Evolutionary conservation across 78 protist genomes (phyloP), one percentile per base, ranked within the genome.

Genomic region (Dictyostelium purpureum): DNA sequence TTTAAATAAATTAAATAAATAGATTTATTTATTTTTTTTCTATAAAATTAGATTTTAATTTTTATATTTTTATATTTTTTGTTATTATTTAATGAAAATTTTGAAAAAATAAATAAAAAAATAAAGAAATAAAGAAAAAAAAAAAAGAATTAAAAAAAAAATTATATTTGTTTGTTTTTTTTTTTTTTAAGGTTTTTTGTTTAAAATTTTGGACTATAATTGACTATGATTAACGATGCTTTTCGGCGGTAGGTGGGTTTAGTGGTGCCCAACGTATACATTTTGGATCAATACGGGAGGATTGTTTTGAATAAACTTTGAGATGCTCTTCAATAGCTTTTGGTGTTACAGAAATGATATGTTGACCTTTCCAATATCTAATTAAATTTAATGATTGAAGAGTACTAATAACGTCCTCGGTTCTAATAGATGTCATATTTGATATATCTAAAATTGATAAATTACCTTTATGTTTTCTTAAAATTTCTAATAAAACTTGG

Each of bases 331-430:
- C 97, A 4, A 95, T 83, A 24, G 95, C 83, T 79, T 94, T 95
- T 43, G 98, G 96, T 26, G 96, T 95, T 71, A 94, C 96, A 49
- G 87, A 79, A 31, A 97, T 90, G 85, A 96, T 87, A 69, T 94
- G 97, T 74, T 90, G 94, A n/a, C 99, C 99, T 47, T 89, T 85
- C 97, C 96, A 96, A 95, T 97, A 96, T 93, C 96, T 90, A 85
- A 96, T 88, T 76, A 97, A 42, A n/a, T 80, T 80, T 40, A 96
- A 52, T 37, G 88, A 70, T 81, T 96, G 97, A 28, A 97, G 85
- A n/a, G 99, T 96, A 28, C 80, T 26, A 31, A 97, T 77, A 57
- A 97, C 89, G 61, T 97, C 99, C 28, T 96, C 96, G 18, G 97
- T 52, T 70, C 90, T 78, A 81, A 96, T 93, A 19, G 93, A 93